Percentiles rank a stretch among this genome's conserved stretches.
These are phyloP conservation scores for Vinca minor DNA, from an alignment of 257 asterid genomes.

Conservation along the genomic window DNA sequence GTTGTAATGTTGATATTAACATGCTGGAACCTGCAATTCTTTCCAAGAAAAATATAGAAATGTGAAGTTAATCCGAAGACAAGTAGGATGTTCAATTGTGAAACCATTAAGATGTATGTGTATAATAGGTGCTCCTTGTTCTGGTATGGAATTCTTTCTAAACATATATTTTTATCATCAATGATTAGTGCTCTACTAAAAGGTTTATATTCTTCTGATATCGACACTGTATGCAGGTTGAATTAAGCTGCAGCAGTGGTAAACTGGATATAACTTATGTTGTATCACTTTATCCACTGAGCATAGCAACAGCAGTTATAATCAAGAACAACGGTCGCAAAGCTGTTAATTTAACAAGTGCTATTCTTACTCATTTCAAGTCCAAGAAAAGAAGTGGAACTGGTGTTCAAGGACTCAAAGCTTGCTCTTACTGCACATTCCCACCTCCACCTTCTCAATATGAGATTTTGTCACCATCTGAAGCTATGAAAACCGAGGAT, in stretches of 20 bases:
- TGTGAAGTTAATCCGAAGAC: too few relatives aligned
- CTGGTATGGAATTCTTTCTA: not conserved
- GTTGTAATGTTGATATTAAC: too few relatives aligned
- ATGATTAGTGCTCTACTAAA: too few relatives aligned
- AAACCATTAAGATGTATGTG: too few relatives aligned
- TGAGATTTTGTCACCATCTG: slow-evolving; percentile 53
- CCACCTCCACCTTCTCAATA: slow-evolving; percentile 63
- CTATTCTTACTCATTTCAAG: slow-evolving; percentile 55
- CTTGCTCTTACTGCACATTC: slow-evolving; percentile 54
- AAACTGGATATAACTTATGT: slow-evolving; percentile 47
- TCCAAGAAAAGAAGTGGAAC: slow-evolving; percentile 40
- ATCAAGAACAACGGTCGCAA: slow-evolving; percentile 60
- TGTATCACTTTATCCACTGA: slow-evolving; percentile 57
- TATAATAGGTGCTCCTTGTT: not conserved
- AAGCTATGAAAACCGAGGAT: slow-evolving; percentile 54
- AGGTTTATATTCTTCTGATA: not conserved
- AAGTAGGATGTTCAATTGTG: too few relatives aligned
- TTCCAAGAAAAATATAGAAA: too few relatives aligned
- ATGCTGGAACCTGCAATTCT: too few relatives aligned
- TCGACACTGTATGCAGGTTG: slow-evolving; percentile 34
- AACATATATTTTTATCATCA: too few relatives aligned
- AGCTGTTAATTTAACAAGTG: slow-evolving; percentile 39
- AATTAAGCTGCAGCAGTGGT: slow-evolving; percentile 52
- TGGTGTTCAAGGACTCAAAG: slow-evolving; percentile 56
- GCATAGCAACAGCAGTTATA: slow-evolving; percentile 67